Percentiles rank a stretch among this genome's conserved stretches.
Evolutionary conservation across 352 stramenopile species (phyloP).

Genomic region (Elongisporangium senticosum): DNA sequence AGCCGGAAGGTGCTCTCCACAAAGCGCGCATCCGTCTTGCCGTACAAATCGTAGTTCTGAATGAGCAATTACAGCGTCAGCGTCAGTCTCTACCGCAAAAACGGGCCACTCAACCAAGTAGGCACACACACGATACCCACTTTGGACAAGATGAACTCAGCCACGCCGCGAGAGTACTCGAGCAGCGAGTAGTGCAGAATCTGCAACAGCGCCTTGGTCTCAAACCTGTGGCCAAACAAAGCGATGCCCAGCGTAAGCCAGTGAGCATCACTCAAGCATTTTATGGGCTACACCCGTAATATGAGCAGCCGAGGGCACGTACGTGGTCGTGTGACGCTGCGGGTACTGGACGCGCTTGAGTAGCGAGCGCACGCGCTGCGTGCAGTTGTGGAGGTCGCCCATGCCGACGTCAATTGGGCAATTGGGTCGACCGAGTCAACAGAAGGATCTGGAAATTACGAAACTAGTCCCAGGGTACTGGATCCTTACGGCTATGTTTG

Average conservation of each 20-base stretch:
- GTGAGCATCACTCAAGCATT: background rate
- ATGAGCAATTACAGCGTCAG: background rate
- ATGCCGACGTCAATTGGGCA: conserved; percentile 4
- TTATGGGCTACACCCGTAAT: background rate
- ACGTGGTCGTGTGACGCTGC: conserved; percentile 26
- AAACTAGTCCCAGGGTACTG: background rate
- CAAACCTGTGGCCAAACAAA: conserved; percentile 11
- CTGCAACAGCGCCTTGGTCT: conserved; percentile 53
- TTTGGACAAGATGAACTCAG: conserved; percentile 40
- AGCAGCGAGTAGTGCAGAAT: conserved; percentile 68
- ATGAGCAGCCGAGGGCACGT: background rate
- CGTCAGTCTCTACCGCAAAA: background rate
- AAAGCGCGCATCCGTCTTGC: conserved; percentile 75
- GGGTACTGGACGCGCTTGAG: conserved; percentile 49
- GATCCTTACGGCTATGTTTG: background rate
- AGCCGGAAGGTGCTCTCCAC: conserved; percentile 69
- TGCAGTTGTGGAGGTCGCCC: conserved; percentile 47
- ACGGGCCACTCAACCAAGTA: no score
- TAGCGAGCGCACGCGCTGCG: conserved; percentile 51
- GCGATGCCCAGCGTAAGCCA: background rate
- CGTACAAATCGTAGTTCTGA: conserved; percentile 64
- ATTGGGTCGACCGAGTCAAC: background rate
- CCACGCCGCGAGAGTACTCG: conserved; percentile 67
- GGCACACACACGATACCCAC: conserved; percentile 7
- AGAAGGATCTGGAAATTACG: background rate